Percentiles rank a stretch among this genome's conserved stretches.
Conservation (phyloP, 2,329 filamentous ascomycete species). For the Monilinia fructigena region DNA sequence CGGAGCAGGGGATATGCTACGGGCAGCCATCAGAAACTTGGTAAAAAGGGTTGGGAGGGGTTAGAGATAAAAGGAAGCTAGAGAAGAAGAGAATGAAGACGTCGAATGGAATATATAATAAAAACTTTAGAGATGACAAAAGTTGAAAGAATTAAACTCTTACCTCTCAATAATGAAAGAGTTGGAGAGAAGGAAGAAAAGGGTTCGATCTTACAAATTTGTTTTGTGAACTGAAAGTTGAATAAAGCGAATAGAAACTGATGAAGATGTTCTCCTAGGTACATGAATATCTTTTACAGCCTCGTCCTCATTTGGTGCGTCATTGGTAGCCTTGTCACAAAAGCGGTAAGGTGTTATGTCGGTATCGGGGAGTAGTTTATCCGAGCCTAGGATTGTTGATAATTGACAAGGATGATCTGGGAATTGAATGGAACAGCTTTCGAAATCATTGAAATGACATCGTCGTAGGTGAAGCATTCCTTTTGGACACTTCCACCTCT, state of each 20-base stretch:
- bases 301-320: background rate
- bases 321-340: constrained; percentile 1
- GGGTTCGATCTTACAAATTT: background rate
- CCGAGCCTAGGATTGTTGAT: constrained; percentile 4
- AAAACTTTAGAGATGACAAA: background rate
- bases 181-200: background rate
- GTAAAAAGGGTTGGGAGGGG: background rate
- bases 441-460: constrained; percentile 6
- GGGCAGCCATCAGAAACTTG: background rate
- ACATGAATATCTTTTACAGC: background rate
- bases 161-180: background rate
- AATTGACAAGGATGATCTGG: constrained; percentile 2
- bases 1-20: background rate
- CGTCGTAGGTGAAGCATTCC: background rate
- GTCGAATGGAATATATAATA: background rate
- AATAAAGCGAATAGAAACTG: background rate
- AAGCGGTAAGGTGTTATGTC: constrained; percentile 1
- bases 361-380: background rate
- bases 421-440: constrained; percentile 15
- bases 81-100: background rate
- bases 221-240: background rate
- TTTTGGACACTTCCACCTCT: constrained; percentile 8
- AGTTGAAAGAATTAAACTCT: background rate
- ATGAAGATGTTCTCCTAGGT: constrained; percentile 1
- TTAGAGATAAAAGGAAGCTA: too few relatives aligned